phyloP scores from a whole-genome alignment of 1,284 basidiomycete species.

The Malassezia vespertilionis region DNA sequence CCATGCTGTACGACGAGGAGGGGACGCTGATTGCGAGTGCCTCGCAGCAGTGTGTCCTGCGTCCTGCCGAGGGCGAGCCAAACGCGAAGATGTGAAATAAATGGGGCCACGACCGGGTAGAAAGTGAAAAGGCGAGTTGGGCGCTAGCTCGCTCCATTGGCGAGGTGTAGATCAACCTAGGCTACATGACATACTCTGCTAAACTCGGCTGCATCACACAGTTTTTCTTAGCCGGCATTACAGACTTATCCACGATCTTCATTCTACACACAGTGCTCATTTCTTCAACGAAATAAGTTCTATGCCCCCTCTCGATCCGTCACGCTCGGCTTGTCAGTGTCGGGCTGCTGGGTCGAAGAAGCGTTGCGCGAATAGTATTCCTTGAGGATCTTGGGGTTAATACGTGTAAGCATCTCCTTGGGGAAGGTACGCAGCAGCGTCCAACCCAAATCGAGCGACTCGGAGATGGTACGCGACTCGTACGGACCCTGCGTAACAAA shows the following conservation, averaged over 20 bases:
- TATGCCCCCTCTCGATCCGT: too few species aligned
- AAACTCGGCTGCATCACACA: too few species aligned
- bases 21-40: conserved; percentile 22
- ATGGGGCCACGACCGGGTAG: neutral
- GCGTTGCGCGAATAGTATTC: conserved; percentile 43
- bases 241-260: too few species aligned
- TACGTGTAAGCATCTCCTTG: conserved; percentile 89
- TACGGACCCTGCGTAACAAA: conserved; percentile 61
- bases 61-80: neutral
- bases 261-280: too few species aligned
- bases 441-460: conserved; percentile 95
- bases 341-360: conserved; percentile 19
- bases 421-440: conserved; percentile 94
- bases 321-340: conserved; percentile 20
- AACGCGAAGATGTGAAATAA: neutral
- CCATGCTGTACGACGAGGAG: conserved; percentile 21
- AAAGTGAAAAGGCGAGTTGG: neutral
- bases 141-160: too few species aligned
- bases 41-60: conserved; percentile 26
- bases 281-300: too few species aligned
- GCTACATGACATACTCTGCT: too few species aligned
- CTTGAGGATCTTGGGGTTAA: conserved; percentile 46
- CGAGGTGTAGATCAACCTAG: too few species aligned
- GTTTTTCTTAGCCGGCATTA: too few species aligned
- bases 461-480: conserved; percentile 92